A percentile compares a stretch with the other conserved stretches of the same genome.
Evolutionary conservation across 768 basidiomycete species (phyloP).

Genomic region (Leccinum subgranulosum): DNA sequence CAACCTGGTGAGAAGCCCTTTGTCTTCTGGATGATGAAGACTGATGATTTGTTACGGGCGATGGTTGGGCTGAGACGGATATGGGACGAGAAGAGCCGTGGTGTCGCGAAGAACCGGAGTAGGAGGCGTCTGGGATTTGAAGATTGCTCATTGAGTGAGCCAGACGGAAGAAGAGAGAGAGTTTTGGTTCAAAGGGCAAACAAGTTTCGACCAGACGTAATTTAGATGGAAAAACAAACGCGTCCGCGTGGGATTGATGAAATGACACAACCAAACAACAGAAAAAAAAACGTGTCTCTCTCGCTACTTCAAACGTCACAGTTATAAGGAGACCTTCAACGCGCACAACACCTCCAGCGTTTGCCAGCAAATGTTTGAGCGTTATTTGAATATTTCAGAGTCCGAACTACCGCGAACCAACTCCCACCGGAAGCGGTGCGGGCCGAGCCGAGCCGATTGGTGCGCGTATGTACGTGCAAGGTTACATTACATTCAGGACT

Average conservation of each 20-base stretch:
- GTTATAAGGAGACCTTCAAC: background rate
- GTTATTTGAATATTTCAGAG: constrained; percentile 18
- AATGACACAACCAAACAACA: constrained; percentile 3
- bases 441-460: constrained; percentile 14
- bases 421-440: constrained; percentile 18
- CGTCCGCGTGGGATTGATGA: constrained; percentile 18
- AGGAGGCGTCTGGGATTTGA: constrained; percentile 43
- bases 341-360: background rate
- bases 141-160: constrained; percentile 30
- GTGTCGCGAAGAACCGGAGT: constrained; percentile 46
- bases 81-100: constrained; percentile 45
- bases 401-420: constrained; percentile 14
- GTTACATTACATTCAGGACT: background rate
- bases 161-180: background rate
- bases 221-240: constrained; percentile 25
- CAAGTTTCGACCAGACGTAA: background rate
- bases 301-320: too few species aligned
- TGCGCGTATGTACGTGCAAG: background rate
- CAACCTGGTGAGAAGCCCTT: constrained; percentile 71
- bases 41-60: constrained; percentile 41
- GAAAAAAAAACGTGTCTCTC: background rate
- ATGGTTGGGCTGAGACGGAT: constrained; percentile 55
- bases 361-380: background rate
- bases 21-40: constrained; percentile 50
- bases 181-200: background rate